Evolutionary conservation across 106 monocot species (phyloP).

Genomic region (Triglochin maritima): DNA sequence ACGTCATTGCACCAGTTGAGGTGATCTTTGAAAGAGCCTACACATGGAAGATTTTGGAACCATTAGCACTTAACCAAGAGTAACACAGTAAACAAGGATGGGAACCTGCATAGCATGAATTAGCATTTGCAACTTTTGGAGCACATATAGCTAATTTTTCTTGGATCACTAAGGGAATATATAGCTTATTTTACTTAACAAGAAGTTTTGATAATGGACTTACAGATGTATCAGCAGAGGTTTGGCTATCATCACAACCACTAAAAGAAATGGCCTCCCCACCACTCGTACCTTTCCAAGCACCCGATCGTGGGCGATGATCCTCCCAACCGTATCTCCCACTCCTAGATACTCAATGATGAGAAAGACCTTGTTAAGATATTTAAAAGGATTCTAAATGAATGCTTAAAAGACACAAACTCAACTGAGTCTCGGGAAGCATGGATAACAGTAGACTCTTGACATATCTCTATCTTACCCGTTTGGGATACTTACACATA

Average conservation of each 20-base stretch:
- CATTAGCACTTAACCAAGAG: not conserved
- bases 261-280: constrained; percentile 88
- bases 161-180: too few species aligned
- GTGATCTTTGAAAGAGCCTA: constrained; percentile 79
- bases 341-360: constrained; percentile 24
- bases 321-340: constrained; percentile 93
- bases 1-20: constrained; percentile 92
- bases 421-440: too few species aligned
- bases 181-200: too few species aligned
- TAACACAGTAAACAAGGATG: too few species aligned
- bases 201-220: not conserved
- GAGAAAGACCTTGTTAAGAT: not conserved
- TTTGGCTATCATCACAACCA: constrained; percentile 92
- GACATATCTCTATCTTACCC: too few species aligned
- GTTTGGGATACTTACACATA: too few species aligned
- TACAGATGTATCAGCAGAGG: constrained; percentile 91
- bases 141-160: too few species aligned
- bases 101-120: too few species aligned
- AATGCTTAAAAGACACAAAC: not conserved
- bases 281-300: constrained; percentile 79
- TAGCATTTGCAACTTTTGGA: too few species aligned
- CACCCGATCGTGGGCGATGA: constrained; percentile 74
- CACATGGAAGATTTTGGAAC: constrained; percentile 4
- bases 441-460: too few species aligned
- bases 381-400: not conserved